phyloP scores from a whole-genome alignment of 352 stramenopile genomes.

The Pythium sukuiense region DNA sequence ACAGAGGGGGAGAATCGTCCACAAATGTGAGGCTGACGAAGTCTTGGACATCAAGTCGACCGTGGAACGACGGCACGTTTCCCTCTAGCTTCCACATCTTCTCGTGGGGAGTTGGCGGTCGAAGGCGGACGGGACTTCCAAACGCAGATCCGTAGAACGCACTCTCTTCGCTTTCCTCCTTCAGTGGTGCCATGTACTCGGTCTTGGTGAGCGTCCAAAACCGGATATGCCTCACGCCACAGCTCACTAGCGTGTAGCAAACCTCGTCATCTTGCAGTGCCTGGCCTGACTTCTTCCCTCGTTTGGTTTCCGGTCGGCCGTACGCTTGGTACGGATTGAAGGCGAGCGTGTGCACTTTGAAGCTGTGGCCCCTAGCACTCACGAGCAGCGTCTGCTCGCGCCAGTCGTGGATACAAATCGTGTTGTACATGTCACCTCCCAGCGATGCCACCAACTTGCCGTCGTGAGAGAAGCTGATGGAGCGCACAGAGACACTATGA shows the following conservation, averaged over 20 bases:
- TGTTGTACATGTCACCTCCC: slow-evolving; percentile 76
- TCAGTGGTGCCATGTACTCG: slow-evolving; percentile 42
- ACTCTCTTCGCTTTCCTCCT: slow-evolving; percentile 51
- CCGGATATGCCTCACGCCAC: slow-evolving; percentile 67
- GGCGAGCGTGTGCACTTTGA: slow-evolving; percentile 58
- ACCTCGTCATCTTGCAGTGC: slow-evolving; percentile 66
- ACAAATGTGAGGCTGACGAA: slow-evolving; percentile 68
- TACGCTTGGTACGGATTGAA: slow-evolving; percentile 79
- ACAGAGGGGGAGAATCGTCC: slow-evolving; percentile 64
- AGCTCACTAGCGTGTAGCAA: slow-evolving; percentile 76
- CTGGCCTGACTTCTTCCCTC: slow-evolving; percentile 53
- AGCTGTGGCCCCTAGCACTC: slow-evolving; percentile 62
- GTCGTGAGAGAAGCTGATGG: slow-evolving; percentile 72
- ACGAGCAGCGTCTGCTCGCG: slow-evolving; percentile 53
- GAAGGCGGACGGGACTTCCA: slow-evolving; percentile 44
- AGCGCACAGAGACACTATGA: slow-evolving; percentile 53
- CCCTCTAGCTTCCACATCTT: slow-evolving; percentile 78
- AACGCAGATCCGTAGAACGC: slow-evolving; percentile 67
- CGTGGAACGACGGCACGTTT: slow-evolving; percentile 71
- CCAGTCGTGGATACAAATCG: slow-evolving; percentile 78
- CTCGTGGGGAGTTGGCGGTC: slow-evolving; percentile 52
- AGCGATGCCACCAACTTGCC: slow-evolving; percentile 67
- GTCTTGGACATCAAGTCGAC: slow-evolving; percentile 65
- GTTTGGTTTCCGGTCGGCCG: slow-evolving; percentile 49
- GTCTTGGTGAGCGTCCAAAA: slow-evolving; percentile 74